These are phyloP conservation scores for Areca catechu DNA, from an alignment of 176 grass and related monocot species.

Conservation along the genomic window DNA sequence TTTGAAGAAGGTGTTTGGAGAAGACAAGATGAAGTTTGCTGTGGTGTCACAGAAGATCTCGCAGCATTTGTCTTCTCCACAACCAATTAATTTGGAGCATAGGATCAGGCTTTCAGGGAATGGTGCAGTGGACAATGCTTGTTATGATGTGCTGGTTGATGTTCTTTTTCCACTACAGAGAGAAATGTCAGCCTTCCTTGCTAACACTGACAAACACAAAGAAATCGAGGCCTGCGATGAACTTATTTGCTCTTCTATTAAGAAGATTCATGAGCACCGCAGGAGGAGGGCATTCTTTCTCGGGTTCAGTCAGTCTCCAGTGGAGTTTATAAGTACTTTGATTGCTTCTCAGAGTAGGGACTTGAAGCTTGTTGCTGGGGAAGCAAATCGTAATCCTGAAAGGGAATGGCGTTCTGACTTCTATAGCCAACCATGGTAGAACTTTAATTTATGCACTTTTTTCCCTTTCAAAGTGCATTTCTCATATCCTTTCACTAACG, in stretches of 20 bases:
- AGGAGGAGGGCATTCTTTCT: constrained; percentile 93
- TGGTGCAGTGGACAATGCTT: constrained; percentile 47
- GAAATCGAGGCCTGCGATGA: constrained; percentile 95
- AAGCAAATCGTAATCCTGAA: constrained; percentile 72
- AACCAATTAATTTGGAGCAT: constrained; percentile 76
- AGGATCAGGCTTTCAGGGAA: constrained; percentile 73
- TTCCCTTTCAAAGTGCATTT: not conserved
- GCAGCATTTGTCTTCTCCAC: constrained; percentile 54
- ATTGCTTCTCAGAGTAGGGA: constrained; percentile 93
- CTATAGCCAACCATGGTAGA: constrained; percentile 91
- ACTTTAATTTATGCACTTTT: constrained; percentile 5
- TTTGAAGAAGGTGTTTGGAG: constrained; percentile 78
- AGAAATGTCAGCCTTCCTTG: constrained; percentile 69
- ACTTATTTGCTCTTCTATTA: constrained; percentile 84
- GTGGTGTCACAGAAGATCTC: constrained; percentile 97
- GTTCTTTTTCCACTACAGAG: constrained; percentile 92
- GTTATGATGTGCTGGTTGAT: constrained; percentile 92
- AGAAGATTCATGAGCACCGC: constrained; percentile 98
- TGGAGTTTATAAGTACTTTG: constrained; percentile 87
- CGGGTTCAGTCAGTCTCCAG: constrained; percentile 90
- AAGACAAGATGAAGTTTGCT: constrained; percentile 86
- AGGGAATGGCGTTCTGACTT: constrained; percentile 81
- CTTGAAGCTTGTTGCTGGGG: constrained; percentile 86
- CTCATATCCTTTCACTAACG: not conserved
- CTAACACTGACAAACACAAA: constrained; percentile 88